Percentiles rank a stretch among this genome's conserved stretches.
phyloP scores from a whole-genome alignment of 805 yeast species.

The Metschnikowia dekortorum region DNA sequence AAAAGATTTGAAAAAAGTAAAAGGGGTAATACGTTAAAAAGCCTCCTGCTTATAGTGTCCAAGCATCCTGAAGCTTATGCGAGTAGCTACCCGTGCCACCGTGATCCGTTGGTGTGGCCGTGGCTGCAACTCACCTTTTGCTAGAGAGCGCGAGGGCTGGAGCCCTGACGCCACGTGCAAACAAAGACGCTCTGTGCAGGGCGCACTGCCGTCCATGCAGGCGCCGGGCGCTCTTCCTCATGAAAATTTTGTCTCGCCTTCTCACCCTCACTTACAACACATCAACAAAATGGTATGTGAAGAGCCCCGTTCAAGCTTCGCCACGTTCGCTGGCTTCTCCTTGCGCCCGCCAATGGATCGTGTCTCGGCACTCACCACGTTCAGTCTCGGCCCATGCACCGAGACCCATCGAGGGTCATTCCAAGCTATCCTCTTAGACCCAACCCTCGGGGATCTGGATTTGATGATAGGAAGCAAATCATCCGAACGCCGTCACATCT shows the following conservation, averaged over 20 bases:
- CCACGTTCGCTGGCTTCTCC: not conserved
- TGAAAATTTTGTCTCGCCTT: constrained; percentile 18
- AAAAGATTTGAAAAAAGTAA: too few species aligned
- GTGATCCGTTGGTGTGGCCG: not conserved
- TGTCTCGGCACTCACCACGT: not conserved
- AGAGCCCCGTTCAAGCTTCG: not conserved
- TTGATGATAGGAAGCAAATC: too few species aligned
- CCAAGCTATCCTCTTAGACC: too few species aligned
- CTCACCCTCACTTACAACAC: constrained; percentile 13
- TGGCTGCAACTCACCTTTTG: not conserved
- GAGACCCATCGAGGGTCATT: too few species aligned
- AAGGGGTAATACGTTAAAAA: too few species aligned
- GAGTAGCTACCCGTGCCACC: too few species aligned
- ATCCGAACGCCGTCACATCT: too few species aligned
- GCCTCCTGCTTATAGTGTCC: too few species aligned
- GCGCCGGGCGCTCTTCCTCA: constrained; percentile 5
- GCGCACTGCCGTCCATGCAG: constrained; percentile 4
- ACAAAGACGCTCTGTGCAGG: not conserved
- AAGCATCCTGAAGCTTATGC: too few species aligned
- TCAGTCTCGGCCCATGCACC: too few species aligned
- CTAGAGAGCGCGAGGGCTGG: constrained; percentile 8
- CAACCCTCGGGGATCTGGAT: too few species aligned
- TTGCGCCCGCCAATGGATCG: not conserved
- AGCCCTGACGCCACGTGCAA: constrained; percentile 10
- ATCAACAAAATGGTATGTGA: constrained; percentile 21